phyloP scores from a whole-genome alignment of 495 filamentous ascomycete species.

The Chaetomium tenue region DNA sequence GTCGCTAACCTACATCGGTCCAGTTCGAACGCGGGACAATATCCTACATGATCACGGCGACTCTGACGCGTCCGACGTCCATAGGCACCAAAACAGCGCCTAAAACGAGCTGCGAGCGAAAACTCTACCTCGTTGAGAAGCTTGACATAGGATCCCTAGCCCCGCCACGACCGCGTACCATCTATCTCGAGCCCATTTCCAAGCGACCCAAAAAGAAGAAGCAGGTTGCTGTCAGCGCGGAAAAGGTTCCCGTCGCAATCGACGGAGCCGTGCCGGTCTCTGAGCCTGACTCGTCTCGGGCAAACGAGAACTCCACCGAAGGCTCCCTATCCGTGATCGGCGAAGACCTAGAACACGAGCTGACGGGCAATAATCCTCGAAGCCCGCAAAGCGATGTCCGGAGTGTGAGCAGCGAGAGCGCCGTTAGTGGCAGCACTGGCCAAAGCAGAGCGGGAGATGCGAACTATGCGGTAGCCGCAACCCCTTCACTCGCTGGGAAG shows the following conservation, averaged over 20 bases:
- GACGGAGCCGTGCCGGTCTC: slow-evolving; percentile 37
- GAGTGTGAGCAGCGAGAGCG: slow-evolving; percentile 51
- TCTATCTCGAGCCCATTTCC: slow-evolving; percentile 75
- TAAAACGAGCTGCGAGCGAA: slow-evolving; percentile 71
- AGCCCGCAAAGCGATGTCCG: slow-evolving; percentile 45
- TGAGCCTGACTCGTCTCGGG: slow-evolving; percentile 42
- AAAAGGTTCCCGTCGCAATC: slow-evolving; percentile 28
- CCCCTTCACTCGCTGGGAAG: slow-evolving; percentile 21
- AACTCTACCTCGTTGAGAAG: slow-evolving; percentile 73
- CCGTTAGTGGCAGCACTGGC: slow-evolving; percentile 43
- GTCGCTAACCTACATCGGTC: slow-evolving; percentile 25
- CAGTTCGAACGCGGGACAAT: slow-evolving; percentile 96
- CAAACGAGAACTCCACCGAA: slow-evolving; percentile 45
- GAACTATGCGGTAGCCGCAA: slow-evolving; percentile 17
- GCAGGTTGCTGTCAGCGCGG: slow-evolving; percentile 24
- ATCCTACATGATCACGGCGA: slow-evolving; percentile 84
- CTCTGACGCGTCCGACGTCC: slow-evolving; percentile 83
- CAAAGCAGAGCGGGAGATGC: slow-evolving; percentile 40
- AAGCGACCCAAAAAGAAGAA: slow-evolving; percentile 56
- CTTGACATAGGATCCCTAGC: slow-evolving; percentile 56
- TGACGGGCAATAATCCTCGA: slow-evolving; percentile 25
- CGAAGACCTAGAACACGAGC: slow-evolving; percentile 37
- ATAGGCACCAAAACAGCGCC: slow-evolving; percentile 57
- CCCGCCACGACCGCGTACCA: slow-evolving; percentile 64
- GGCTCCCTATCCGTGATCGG: slow-evolving; percentile 41